Evolutionary conservation across 208 protist genomes (phyloP), one percentile per base, ranked within the genome.

Genomic region (Blechomonas ayalai): DNA sequence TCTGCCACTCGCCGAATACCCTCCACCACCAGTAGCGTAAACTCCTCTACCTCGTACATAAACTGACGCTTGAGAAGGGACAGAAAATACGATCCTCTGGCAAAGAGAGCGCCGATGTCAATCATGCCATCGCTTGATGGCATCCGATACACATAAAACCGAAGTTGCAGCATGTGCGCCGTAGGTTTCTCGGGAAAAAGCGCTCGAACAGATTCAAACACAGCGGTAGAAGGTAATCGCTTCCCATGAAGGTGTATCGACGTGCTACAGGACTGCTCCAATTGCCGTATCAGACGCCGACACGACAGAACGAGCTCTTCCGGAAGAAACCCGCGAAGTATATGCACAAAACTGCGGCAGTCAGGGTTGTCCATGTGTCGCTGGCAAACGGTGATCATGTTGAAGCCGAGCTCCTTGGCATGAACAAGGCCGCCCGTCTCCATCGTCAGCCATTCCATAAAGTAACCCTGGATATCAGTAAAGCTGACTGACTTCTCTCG

Each of bases 11-110:
- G 43, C 10, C 85, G 76, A 24, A 90, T 64, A 15, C 57, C 58
- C 39, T 93, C 80, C 12, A 83, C 65, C 6, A 84, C 78, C 7
- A 52, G 50, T 26, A 93, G 49, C 0, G 85, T 90, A 45, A 88
- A 86, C 46, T 59, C 56, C 52, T 90, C 85, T 25, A 90, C 74
- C 41, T 87, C 80, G 16, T 59, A 56, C 36, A 82, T 33, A 40
- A 80, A 73, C 44, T 90, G 81, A 35, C 63, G 51, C 43, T 74
- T 81, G 27, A 93, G 60, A 6, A 88, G 44, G 15, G 26, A 37
- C 5, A 82, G 42, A 69, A 94, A 90, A 52, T 73, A 59, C n/a
- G 75, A 68, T 51, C 81, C 58, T 1, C 73, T 45, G 4, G 52
- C 39, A 20, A 80, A 62, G 18, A 84, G 45, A 0, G 16, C 9